A percentile compares a stretch with the other conserved stretches of the same genome.
Evolutionary conservation across 176 grass and related monocot species (phyloP).

Genomic region (Neostapfia colusana): DNA sequence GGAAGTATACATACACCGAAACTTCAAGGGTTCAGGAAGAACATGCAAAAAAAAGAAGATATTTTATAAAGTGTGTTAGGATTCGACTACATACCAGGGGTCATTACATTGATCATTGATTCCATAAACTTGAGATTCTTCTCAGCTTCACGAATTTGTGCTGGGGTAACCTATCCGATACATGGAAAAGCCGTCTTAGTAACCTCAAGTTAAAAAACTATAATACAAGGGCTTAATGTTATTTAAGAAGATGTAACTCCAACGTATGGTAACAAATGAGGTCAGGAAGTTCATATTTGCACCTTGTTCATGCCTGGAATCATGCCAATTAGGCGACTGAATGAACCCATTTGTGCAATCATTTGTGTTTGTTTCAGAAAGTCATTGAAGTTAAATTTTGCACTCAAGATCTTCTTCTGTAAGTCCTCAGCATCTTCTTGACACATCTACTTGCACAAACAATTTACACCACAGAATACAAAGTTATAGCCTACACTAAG

Average conservation of each 20-base stretch:
- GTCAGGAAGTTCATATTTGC: slow-evolving; percentile 22
- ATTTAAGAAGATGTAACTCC: slow-evolving; percentile 10
- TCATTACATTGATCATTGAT: slow-evolving; percentile 93
- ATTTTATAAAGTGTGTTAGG: background rate
- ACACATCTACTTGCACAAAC: slow-evolving; percentile 67
- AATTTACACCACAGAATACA: slow-evolving; percentile 16
- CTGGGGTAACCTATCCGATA: slow-evolving; percentile 77
- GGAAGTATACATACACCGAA: background rate
- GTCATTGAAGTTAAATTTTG: slow-evolving; percentile 96
- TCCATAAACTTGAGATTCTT: slow-evolving; percentile 89
- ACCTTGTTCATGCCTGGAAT: slow-evolving; percentile 72
- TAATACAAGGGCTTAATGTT: background rate
- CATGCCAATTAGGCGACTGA: slow-evolving; percentile 58
- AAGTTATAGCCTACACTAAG: slow-evolving; percentile 14
- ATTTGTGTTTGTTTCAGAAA: slow-evolving; percentile 87
- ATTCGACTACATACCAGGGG: slow-evolving; percentile 55
- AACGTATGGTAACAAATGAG: slow-evolving; percentile 16
- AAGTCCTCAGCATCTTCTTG: slow-evolving; percentile 97
- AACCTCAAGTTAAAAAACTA: slow-evolving; percentile 13
- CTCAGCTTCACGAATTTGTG: slow-evolving; percentile 97
- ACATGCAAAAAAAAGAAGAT: slow-evolving; percentile 14
- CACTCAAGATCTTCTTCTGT: slow-evolving; percentile 93
- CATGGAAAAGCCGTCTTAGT: background rate
- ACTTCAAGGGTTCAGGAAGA: background rate
- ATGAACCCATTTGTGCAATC: slow-evolving; percentile 80